These are phyloP conservation scores for Coemansia sp. DNA, from an alignment of 192 early-diverging fungal genomes.

Conservation along the genomic window DNA sequence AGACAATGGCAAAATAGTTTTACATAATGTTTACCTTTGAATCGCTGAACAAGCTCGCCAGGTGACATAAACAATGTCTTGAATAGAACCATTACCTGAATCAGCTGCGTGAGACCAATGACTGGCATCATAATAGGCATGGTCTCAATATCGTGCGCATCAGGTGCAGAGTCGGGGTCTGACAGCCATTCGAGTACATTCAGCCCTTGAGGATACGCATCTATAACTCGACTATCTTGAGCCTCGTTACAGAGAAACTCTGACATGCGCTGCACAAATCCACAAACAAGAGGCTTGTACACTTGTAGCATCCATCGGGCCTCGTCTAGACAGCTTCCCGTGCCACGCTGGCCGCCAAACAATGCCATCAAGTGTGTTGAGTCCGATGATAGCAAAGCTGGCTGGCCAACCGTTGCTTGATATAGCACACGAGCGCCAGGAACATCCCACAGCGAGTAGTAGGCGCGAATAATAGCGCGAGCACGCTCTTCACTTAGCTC, in stretches of 20 bases:
- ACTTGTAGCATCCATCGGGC: conserved; percentile 68
- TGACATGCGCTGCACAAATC: conserved; percentile 73
- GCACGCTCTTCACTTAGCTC: conserved; percentile 5
- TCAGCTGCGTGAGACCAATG: conserved; percentile 85
- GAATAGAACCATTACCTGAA: conserved; percentile 72
- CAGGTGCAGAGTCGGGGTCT: conserved; percentile 65
- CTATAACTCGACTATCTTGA: conserved; percentile 52
- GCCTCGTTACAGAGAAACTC: conserved; percentile 62
- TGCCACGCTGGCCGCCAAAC: conserved; percentile 93
- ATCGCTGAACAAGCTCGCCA: conserved; percentile 26
- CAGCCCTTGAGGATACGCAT: conserved; percentile 64
- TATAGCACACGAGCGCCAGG: background rate
- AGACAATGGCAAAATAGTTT: background rate
- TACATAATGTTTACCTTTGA: conserved; percentile 30
- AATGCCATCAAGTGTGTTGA: conserved; percentile 68
- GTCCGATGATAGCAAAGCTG: conserved; percentile 40
- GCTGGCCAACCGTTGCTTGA: background rate
- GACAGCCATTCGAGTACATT: conserved; percentile 78
- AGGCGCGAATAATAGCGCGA: conserved; percentile 19
- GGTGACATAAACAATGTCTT: conserved; percentile 62
- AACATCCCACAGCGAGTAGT: conserved; percentile 19
- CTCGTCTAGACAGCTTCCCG: conserved; percentile 81
- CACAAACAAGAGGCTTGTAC: conserved; percentile 69
- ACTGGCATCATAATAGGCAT: conserved; percentile 77
- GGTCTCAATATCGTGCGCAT: conserved; percentile 65